Evolutionary conservation across 2,329 filamentous ascomycete species (phyloP), one percentile per base, ranked within the genome.

Genomic region (Fonsecaea monophora): DNA sequence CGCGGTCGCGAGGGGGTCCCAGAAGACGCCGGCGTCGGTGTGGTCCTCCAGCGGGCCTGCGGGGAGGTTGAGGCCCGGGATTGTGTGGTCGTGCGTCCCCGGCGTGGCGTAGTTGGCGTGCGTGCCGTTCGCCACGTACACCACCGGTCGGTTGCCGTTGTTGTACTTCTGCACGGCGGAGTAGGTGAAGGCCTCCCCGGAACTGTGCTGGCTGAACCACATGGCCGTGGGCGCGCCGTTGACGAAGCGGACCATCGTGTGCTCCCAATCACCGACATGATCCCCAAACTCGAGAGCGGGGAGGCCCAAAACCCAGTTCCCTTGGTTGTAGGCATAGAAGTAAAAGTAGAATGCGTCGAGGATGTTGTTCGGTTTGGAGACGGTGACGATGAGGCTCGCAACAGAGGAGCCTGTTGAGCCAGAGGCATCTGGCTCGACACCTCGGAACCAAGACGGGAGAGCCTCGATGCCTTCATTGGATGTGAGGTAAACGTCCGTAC

Each of bases 311-410:
- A 86, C 82, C 1, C 76, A 79, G 35, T 85, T 84, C 34, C 72
- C 72, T 63, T 73, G 68, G 65, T 75, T 76, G 60, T 73, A 83
- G 76, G 85, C 82, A 72, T 86, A 87, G 71, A 88, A 89, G 72
- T 87, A 88, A 74, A 88, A 86, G 76, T 88, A 89, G 72, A 88
- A 89, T 0, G 82, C 86, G 77, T 89, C 86, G 2, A 88, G 76
- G 3, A 78, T 79, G 30, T 80, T 79, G 60, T 82, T 77, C 0
- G 82, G 84, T 66, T 87, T 86, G 70, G 88, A 82, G 63, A 83
- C 84, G 4, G 88, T 81, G 21, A 91, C 83, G 37, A 90, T 82
- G 0, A 81, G 80, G 42, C 81, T 81, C 4, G 82, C 82, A 3
- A 54, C 63, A 1, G 62, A 38, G 2, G 84, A 84, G 42, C 80